These are phyloP conservation scores for Leccinum subspadiceum DNA, from an alignment of 1,284 basidiomycete species.

Conservation along the genomic window DNA sequence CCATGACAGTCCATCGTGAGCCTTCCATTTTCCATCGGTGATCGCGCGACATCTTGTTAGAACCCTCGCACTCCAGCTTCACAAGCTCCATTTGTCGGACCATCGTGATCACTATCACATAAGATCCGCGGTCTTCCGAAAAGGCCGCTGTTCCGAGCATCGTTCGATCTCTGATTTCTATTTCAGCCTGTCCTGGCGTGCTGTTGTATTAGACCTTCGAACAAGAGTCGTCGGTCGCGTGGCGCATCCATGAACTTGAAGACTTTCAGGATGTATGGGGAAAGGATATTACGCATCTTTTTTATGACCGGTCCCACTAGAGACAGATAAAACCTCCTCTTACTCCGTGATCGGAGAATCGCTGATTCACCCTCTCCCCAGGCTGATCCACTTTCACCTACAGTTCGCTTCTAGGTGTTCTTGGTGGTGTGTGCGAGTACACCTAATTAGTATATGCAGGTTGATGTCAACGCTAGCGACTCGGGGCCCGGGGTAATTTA, in stretches of 20 bases:
- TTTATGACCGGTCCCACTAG: not conserved
- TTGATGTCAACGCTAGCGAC: not conserved
- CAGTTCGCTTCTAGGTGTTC: not conserved
- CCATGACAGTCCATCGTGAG: constrained; percentile 39
- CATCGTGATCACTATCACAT: constrained; percentile 56
- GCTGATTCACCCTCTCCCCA: not conserved
- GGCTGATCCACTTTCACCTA: not conserved
- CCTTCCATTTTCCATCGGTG: constrained; percentile 36
- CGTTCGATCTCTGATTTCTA: constrained; percentile 77
- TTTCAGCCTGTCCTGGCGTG: constrained; percentile 58
- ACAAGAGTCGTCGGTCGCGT: not conserved
- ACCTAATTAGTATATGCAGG: not conserved
- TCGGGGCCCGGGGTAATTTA: not conserved
- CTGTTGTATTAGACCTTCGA: not conserved
- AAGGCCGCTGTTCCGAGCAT: constrained; percentile 75
- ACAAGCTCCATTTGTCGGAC: constrained; percentile 75
- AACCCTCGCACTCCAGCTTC: constrained; percentile 6
- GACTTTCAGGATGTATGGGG: not conserved
- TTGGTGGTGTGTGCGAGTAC: not conserved
- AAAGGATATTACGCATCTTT: not conserved
- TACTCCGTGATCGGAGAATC: not conserved
- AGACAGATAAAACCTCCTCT: not conserved
- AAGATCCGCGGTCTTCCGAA: constrained; percentile 74
- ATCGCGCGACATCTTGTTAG: constrained; percentile 50
- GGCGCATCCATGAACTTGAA: not conserved